Base-by-base conservation (phyloP, 805 yeast species). In the Wickerhamomyces kurtzmanii region DNA sequence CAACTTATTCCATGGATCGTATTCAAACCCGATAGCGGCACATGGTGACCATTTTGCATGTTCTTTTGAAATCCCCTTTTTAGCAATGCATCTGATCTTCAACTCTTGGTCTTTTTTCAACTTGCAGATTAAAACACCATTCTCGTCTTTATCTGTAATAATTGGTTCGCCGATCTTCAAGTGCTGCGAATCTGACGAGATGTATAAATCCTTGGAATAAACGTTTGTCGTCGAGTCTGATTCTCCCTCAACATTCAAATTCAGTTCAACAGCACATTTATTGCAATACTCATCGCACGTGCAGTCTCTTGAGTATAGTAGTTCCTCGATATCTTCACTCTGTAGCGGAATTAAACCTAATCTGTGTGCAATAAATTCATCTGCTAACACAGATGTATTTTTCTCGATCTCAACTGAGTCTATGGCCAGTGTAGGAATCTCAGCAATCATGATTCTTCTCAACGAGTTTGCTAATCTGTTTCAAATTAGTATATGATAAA, bases 41-140 rank as follows among this genome's bases (percentile, higher is more conserved):
- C 94, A 81, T 9, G 98, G 96, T 6, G 91, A 78, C 99, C 99
- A 91, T 50, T 91, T 91, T 27, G 98, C 96, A 51, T 91, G 99
- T 53, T 91, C 99, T 53, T 87, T 87, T 27, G 95, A 83, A 33
- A 86, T 86, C 24, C 97, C 98, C 62, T 91, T 91, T 57, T 91
- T 91, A 31, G 99, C 98, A 37, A 91, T 80, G 58, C 99, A 91
- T 41, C 79, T 77, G 34, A 91, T 60, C 42, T 79, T 72, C 43
- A 91, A 65, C 51, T 89, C 96, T 60, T 91, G 99, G 45, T 86
- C 89, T 50, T 81, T 82, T 53, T 94, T 74, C 42, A 91, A 67
- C 54, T 89, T 86, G 58, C 95, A 85, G 41, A 91, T 74, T 31
- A 91, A 57, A n/a, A 89, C 82, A 31, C 99, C 99, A 37, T 77